Conservation (phyloP, 2,329 filamentous ascomycete genomes). For the Lachnellula hyalina region DNA sequence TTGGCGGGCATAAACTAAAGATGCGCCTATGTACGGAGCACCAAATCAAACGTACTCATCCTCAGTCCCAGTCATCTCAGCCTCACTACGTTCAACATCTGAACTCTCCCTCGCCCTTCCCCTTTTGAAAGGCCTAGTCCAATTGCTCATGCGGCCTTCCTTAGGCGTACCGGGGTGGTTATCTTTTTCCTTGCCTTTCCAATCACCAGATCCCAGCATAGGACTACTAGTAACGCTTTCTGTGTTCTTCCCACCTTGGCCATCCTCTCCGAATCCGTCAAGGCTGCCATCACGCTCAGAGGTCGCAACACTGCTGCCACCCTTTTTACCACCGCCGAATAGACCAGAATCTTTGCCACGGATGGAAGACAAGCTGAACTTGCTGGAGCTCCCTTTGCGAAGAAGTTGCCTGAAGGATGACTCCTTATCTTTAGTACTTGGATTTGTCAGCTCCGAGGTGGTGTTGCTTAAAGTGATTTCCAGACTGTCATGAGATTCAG, state of each 20-base stretch:
- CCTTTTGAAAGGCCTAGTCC: conserved; percentile 29
- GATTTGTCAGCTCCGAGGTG: conserved; percentile 46
- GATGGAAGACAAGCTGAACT: conserved; percentile 57
- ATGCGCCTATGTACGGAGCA: not conserved
- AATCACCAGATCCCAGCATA: conserved; percentile 44
- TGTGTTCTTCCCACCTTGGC: conserved; percentile 44
- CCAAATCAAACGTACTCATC: conserved; percentile 19
- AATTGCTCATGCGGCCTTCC: conserved; percentile 28
- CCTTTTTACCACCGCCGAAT: conserved; percentile 48
- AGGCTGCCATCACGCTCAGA: conserved; percentile 53
- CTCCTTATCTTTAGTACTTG: conserved; percentile 41
- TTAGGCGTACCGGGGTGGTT: conserved; percentile 22
- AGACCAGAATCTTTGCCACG: conserved; percentile 48
- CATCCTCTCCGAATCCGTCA: conserved; percentile 50
- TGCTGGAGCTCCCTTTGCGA: conserved; percentile 60
- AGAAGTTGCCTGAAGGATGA: conserved; percentile 53
- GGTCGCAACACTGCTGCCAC: conserved; percentile 46
- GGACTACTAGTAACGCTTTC: conserved; percentile 55
- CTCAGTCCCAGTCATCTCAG: conserved; percentile 25
- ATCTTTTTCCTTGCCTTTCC: conserved; percentile 37
- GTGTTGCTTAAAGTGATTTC: conserved; percentile 53
- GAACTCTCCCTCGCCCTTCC: conserved; percentile 27
- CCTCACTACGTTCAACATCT: conserved; percentile 29
- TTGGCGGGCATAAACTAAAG: not conserved
- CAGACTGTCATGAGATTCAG: conserved; percentile 42